Percentiles rank a stretch among this genome's conserved stretches.
Conservation (phyloP, 2,329 filamentous ascomycete species). For the Hypoxylon sp. region DNA sequence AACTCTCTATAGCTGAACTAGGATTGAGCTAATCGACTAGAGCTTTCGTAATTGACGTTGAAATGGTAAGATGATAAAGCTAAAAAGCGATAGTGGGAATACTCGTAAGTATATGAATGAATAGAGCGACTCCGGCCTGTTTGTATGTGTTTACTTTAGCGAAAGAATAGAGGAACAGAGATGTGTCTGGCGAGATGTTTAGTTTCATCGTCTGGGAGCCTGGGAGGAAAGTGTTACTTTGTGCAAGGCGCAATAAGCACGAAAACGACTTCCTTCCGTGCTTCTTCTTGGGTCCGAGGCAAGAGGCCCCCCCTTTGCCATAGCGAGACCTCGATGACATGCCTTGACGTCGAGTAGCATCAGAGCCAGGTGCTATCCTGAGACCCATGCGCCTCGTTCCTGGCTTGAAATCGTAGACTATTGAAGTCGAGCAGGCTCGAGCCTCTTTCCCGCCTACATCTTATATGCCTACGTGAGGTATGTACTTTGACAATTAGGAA, state of each 20-base stretch:
- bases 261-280: slow-evolving; percentile 1
- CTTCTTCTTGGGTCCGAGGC: neutral
- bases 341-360: neutral
- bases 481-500: too few relatives aligned
- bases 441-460: neutral
- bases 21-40: neutral
- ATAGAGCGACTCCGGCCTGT: neutral
- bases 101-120: slow-evolving; percentile 8
- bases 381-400: neutral
- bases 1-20: neutral
- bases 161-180: slow-evolving; percentile 4
- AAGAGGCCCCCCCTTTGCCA: neutral
- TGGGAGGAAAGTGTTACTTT: neutral
- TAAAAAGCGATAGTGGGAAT: neutral
- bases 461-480: too few relatives aligned
- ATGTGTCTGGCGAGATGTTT: neutral
- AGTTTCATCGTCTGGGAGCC: neutral
- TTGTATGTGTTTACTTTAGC: neutral
- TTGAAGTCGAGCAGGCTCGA: neutral
- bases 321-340: neutral
- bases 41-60: neutral
- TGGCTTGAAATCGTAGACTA: neutral
- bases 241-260: slow-evolving; percentile 1
- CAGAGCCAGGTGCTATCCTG: neutral
- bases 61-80: neutral